Conservation (phyloP, 305 asterid genomes). For the Salvia sclarea region DNA sequence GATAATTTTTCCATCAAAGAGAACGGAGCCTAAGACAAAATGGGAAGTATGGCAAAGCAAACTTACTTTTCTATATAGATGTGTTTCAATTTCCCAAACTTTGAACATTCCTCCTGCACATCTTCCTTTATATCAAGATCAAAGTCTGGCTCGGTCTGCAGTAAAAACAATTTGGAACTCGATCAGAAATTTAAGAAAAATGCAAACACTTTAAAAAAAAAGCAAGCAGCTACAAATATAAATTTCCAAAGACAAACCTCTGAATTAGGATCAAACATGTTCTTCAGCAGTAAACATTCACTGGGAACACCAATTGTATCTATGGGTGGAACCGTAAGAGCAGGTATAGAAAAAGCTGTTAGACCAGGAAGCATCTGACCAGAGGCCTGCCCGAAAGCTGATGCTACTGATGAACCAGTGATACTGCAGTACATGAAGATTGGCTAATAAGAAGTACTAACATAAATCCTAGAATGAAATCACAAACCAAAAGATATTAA, state of each 20-base stretch:
- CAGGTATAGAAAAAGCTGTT: conserved; percentile 44
- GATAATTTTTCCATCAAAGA: too few species aligned
- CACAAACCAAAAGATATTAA: conserved; percentile 25
- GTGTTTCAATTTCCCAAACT: conserved; percentile 63
- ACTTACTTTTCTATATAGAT: conserved; percentile 71
- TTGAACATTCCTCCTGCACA: conserved; percentile 63
- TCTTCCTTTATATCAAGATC: conserved; percentile 79
- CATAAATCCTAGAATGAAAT: background rate
- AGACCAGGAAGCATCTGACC: conserved; percentile 41
- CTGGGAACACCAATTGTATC: conserved; percentile 61
- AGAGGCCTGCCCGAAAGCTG: conserved; percentile 41
- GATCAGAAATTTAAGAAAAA: conserved; percentile 1
- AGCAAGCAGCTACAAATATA: background rate
- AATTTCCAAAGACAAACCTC: conserved; percentile 49
- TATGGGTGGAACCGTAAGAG: conserved; percentile 42
- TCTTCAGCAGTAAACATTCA: conserved; percentile 72
- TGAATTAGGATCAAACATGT: conserved; percentile 69
- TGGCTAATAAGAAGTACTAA: conserved; percentile 15
- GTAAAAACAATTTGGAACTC: conserved; percentile 18
- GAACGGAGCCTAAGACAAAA: background rate
- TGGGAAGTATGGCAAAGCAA: background rate
- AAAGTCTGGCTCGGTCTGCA: conserved; percentile 68
- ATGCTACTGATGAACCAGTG: conserved; percentile 44
- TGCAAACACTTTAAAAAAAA: too few species aligned
- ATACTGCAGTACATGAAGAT: conserved; percentile 40